Conservation (phyloP, 129 eudicot species). For the Centaurea solstitialis region DNA sequence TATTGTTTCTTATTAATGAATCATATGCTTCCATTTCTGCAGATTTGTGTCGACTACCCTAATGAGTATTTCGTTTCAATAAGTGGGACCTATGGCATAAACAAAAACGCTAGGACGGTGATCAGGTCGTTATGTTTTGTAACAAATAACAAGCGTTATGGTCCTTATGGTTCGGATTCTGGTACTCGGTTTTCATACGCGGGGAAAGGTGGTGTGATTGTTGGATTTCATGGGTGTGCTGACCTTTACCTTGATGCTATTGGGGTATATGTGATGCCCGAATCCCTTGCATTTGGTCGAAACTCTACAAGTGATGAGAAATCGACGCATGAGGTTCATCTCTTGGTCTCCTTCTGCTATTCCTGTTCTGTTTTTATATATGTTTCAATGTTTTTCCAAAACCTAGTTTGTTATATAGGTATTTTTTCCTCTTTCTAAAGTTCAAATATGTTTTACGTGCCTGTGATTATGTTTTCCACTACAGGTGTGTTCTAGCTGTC, state of each 20-base stretch:
- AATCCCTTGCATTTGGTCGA: not conserved
- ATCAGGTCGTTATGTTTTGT: not conserved
- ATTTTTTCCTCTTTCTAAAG: not conserved
- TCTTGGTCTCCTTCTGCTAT: too few species aligned
- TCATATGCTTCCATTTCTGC: not conserved
- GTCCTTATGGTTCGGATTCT: not conserved
- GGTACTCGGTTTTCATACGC: too few species aligned
- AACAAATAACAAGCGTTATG: not conserved
- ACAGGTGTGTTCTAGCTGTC: not conserved
- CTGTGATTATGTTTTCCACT: not conserved
- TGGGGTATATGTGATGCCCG: constrained; percentile 2
- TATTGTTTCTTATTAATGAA: not conserved
- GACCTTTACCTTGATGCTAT: not conserved
- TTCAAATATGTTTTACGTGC: not conserved
- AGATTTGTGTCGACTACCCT: not conserved
- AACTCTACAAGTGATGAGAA: not conserved
- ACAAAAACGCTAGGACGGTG: too few species aligned
- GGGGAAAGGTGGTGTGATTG: not conserved
- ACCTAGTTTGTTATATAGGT: too few species aligned
- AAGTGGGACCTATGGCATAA: not conserved
- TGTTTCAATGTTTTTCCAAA: too few species aligned
- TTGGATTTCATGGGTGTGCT: not conserved
- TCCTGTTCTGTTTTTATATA: too few species aligned
- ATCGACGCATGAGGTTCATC: not conserved
- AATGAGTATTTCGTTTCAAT: not conserved